Evolutionary conservation across 164 flowering plant genomes (phyloP), one percentile per base, ranked within the genome.

Genomic region (Taxillus chinensis): DNA sequence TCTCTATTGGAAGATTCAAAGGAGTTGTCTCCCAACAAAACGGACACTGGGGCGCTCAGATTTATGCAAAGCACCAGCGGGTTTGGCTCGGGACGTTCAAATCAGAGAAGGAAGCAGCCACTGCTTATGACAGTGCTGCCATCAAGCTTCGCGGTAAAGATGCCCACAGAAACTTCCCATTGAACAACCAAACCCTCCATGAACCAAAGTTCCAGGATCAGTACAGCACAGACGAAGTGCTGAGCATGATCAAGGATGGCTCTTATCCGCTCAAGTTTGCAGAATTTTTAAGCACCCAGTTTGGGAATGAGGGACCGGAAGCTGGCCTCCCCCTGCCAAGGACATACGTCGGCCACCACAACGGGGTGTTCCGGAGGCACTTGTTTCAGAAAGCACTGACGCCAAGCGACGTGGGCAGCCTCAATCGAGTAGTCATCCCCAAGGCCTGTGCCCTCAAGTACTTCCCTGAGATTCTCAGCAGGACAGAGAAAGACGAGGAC

Each of bases 31-130:
- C 67, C 0, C 90, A 81, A 53, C 74, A 64, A 16, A 83, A 79
- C 41, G 86, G 87, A 0, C 70, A 74, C 27, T 85, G 86, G 87
- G 87, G 90, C 0, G 90, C 90, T 7, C 87, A 85, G 51, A 85
- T 85, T 8, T 85, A 83, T 39, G 79, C 80, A 2, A 76, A 77
- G 41, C 84, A 82, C 40, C 77, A 70, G 6, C 62, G 84, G 42
- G 71, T 82, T 41, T 85, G 90, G 90, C 75, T 82, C 0, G 90
- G 90, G 5, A 85, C 86, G 0, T 85, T 82, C 55, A 76, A 75
- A 37, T 52, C 83, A 0, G 85, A 79, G 61, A 68, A 38, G 10
- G 80, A 69, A 16, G 87, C 90, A 0, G 90, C 87, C 2, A 77
- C 67, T 80, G 90, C 90, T 2, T 82, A 85, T 41, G 90, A 85